These are phyloP conservation scores for Ulota crispa DNA, from an alignment of 225 moss, liverwort and hornwort genomes.

Conservation along the genomic window DNA sequence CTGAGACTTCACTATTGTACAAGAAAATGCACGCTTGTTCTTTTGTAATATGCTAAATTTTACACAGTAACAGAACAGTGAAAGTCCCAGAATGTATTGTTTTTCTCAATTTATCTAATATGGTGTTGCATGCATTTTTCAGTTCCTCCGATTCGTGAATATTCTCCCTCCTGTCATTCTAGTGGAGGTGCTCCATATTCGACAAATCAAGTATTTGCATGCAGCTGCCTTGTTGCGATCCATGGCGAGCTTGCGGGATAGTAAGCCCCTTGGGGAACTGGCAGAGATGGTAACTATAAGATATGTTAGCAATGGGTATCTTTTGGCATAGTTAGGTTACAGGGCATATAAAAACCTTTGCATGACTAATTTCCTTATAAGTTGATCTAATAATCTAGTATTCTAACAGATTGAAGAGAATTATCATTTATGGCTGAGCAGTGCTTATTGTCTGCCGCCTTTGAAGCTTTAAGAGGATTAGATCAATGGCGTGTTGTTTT, in stretches of 20 bases:
- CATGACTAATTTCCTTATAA: neutral
- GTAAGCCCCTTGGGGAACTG: neutral
- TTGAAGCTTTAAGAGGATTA: conserved; percentile 9
- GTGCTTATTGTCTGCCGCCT: conserved; percentile 51
- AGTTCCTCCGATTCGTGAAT: neutral
- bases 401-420: conserved; percentile 23
- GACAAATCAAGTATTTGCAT: neutral
- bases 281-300: neutral
- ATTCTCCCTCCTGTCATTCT: neutral
- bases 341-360: neutral
- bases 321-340: neutral
- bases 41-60: too few species aligned
- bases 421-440: conserved; percentile 64
- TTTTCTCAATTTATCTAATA: too few species aligned
- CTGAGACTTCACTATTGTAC: too few species aligned
- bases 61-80: too few species aligned
- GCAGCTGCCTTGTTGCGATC: neutral
- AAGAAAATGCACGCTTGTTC: too few species aligned
- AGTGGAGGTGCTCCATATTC: too few species aligned
- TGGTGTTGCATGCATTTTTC: too few species aligned
- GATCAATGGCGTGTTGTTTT: neutral
- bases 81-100: too few species aligned
- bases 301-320: neutral
- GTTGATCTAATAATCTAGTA: neutral
- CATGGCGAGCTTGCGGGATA: conserved; percentile 8